Percentiles rank a stretch among this genome's conserved stretches.
These are phyloP conservation scores for Cyanophora paradoxa DNA, from an alignment of 78 protist species.

Conservation along the genomic window DNA sequence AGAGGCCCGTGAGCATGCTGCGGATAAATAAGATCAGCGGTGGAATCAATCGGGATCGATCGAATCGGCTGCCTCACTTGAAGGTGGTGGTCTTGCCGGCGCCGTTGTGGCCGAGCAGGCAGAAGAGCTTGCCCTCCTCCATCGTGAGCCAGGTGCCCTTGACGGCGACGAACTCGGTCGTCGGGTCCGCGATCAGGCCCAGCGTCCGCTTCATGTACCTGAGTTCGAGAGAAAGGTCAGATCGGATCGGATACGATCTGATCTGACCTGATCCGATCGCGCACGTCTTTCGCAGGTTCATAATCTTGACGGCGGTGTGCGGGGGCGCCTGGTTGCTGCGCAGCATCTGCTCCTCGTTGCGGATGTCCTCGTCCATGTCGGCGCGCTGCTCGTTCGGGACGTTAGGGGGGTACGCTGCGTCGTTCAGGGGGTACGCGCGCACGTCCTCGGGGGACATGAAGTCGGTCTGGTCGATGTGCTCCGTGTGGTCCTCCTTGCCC, in stretches of 20 bases:
- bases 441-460: no score
- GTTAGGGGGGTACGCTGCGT: no score
- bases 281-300: constrained; percentile 9
- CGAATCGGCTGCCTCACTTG: no score
- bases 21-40: no score
- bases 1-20: constrained; percentile 68
- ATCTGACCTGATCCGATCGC: not conserved
- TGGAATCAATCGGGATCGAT: no score
- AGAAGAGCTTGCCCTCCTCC: not conserved
- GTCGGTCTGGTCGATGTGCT: not conserved
- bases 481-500: not conserved
- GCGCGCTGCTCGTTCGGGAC: not conserved
- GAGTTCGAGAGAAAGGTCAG: no score
- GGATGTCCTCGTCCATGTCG: constrained; percentile 12
- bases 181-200: no score
- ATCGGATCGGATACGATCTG: no score
- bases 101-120: constrained; percentile 67
- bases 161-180: constrained; percentile 25
- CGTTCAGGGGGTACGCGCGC: no score
- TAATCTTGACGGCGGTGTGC: constrained; percentile 12
- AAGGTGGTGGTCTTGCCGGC: constrained; percentile 77
- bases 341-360: not conserved
- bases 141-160: not conserved
- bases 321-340: not conserved
- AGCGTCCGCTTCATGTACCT: no score